Percentiles rank a stretch among this genome's conserved stretches.
phyloP scores from a whole-genome alignment of 352 stramenopile genomes.

The Globisporangium mamillatum region DNA sequence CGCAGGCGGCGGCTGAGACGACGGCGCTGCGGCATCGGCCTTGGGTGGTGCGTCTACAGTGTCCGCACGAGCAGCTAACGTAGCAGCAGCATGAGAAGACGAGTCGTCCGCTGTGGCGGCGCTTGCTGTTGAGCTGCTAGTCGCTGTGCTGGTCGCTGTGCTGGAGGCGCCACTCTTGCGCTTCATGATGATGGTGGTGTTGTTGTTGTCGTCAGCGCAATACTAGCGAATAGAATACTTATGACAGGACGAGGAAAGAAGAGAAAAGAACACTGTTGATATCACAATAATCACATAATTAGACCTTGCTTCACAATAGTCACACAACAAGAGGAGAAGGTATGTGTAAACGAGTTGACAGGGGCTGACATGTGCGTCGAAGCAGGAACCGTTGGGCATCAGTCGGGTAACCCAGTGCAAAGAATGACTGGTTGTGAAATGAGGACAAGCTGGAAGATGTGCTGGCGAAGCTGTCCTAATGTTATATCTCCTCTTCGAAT shows the following conservation, averaged over 20 bases:
- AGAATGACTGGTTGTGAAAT: no score
- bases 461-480: no score
- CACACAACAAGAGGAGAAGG: no score
- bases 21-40: not conserved
- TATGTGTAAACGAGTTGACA: no score
- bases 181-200: conserved; percentile 1
- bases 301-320: no score
- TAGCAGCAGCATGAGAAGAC: not conserved
- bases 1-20: conserved; percentile 9
- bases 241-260: not conserved
- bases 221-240: conserved; percentile 14
- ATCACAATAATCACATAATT: no score
- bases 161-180: conserved; percentile 5
- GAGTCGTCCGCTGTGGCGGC: not conserved
- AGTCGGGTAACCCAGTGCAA: no score
- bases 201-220: not conserved
- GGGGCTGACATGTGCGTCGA: no score
- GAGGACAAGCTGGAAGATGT: no score
- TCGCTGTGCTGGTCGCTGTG: not conserved
- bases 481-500: no score
- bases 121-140: not conserved
- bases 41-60: not conserved
- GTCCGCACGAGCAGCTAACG: not conserved
- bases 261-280: no score
- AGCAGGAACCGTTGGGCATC: no score